Percentiles rank a stretch among this genome's conserved stretches.
phyloP scores from a whole-genome alignment of 441 rosid species.

The Capsella rubella region DNA sequence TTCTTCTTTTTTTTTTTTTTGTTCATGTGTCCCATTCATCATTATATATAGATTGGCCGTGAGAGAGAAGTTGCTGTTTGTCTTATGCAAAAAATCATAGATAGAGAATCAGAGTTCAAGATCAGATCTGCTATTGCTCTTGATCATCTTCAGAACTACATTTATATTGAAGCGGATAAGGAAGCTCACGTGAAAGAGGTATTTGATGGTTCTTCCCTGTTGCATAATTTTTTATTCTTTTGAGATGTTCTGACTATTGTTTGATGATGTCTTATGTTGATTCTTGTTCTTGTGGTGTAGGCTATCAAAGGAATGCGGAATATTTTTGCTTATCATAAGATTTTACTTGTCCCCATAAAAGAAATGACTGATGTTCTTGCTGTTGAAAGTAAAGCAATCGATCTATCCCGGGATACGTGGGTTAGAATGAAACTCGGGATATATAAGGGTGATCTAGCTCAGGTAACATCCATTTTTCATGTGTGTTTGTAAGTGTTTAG shows the following conservation, averaged over 20 bases:
- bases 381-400: conserved; percentile 91
- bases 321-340: conserved; percentile 66
- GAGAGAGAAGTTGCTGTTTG: conserved; percentile 93
- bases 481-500: conserved; percentile 1
- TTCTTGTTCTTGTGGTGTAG: conserved; percentile 47
- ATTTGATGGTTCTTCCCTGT: conserved; percentile 11
- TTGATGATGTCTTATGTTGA: background rate
- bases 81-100: conserved; percentile 91
- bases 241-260: background rate
- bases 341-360: conserved; percentile 88
- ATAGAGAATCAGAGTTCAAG: conserved; percentile 84
- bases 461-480: conserved; percentile 56
- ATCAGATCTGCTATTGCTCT: conserved; percentile 90
- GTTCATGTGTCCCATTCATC: background rate
- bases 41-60: conserved; percentile 63
- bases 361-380: conserved; percentile 99
- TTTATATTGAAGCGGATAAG: conserved; percentile 93
- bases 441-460: conserved; percentile 93
- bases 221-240: conserved; percentile 6
- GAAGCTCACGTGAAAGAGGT: conserved; percentile 99
- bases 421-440: conserved; percentile 95
- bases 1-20: background rate
- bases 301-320: conserved; percentile 92
- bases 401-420: conserved; percentile 95
- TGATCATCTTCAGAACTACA: conserved; percentile 89